These are phyloP conservation scores for Xerocomus amazonicus DNA, from an alignment of 1,284 basidiomycete species.

Conservation along the genomic window DNA sequence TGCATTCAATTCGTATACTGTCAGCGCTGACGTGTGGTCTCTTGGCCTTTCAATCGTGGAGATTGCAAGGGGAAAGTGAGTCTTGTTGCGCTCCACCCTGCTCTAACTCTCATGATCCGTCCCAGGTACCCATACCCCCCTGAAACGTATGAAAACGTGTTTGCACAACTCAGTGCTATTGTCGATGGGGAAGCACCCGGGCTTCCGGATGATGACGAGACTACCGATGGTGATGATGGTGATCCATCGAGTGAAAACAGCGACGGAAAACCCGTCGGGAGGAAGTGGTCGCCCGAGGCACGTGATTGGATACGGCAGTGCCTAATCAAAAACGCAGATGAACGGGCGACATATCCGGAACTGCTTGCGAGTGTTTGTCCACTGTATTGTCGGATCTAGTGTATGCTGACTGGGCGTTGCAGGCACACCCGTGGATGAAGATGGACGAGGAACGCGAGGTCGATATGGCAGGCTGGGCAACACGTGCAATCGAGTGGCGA, in stretches of 20 bases:
- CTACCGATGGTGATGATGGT: conserved; percentile 9
- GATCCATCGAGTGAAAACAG: conserved; percentile 16
- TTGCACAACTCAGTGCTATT: conserved; percentile 94
- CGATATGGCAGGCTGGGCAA: conserved; percentile 84
- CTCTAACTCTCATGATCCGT: conserved; percentile 4
- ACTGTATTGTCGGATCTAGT: background rate
- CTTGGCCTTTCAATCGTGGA: conserved; percentile 96
- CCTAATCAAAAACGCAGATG: conserved; percentile 74
- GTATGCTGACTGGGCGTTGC: conserved; percentile 9
- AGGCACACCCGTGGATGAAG: conserved; percentile 70
- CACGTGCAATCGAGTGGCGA: conserved; percentile 51
- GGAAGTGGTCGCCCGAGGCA: conserved; percentile 38
- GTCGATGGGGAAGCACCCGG: conserved; percentile 92
- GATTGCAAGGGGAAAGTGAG: conserved; percentile 69
- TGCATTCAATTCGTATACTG: conserved; percentile 74
- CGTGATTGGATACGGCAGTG: conserved; percentile 62
- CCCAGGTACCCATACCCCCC: conserved; percentile 89
- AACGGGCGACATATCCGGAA: conserved; percentile 82
- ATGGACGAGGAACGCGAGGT: conserved; percentile 57
- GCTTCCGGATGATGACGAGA: conserved; percentile 53
- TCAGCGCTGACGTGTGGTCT: conserved; percentile 98
- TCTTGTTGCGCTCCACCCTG: background rate
- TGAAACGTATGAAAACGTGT: conserved; percentile 97
- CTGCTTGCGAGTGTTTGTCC: conserved; percentile 54
- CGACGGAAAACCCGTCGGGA: conserved; percentile 11